phyloP scores from a whole-genome alignment of 768 basidiomycete species.

The Fibroporia radiculosa region DNA sequence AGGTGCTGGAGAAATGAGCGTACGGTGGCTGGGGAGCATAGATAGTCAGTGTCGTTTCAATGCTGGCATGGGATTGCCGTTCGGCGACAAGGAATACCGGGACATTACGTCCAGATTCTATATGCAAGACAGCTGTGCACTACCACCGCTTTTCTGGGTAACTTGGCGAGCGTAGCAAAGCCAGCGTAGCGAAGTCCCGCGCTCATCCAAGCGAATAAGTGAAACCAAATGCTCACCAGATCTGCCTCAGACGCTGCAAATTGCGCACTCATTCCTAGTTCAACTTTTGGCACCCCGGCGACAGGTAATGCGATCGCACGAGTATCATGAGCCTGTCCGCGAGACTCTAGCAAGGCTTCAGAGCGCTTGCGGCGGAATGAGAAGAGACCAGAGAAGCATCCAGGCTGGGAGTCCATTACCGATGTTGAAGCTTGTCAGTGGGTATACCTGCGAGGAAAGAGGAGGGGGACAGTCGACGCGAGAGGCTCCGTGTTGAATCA shows the following conservation, averaged over 20 bases:
- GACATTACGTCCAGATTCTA: neutral
- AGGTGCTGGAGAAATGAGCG: slow-evolving; percentile 5
- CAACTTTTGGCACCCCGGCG: neutral
- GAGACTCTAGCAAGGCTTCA: neutral
- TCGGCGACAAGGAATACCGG: neutral
- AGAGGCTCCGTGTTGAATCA: too few species aligned
- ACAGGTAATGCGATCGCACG: neutral
- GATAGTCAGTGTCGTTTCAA: too few species aligned
- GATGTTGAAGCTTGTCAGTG: too few species aligned
- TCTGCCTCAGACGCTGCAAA: neutral
- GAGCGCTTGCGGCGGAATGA: neutral
- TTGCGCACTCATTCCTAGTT: neutral
- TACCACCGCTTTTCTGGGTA: too few species aligned
- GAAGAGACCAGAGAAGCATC: slow-evolving; percentile 7
- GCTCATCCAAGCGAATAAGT: neutral
- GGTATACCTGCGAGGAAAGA: too few species aligned
- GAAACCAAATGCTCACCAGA: neutral
- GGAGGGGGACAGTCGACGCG: too few species aligned
- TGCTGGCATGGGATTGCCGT: too few species aligned
- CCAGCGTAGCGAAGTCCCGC: neutral
- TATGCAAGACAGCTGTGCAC: too few species aligned
- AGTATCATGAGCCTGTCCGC: neutral
- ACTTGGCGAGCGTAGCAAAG: neutral
- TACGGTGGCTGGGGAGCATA: slow-evolving; percentile 5
- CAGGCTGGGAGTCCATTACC: neutral